These are phyloP conservation scores for Talaromyces amestolkiae DNA, from an alignment of 2,329 filamentous ascomycete genomes.

Conservation along the genomic window DNA sequence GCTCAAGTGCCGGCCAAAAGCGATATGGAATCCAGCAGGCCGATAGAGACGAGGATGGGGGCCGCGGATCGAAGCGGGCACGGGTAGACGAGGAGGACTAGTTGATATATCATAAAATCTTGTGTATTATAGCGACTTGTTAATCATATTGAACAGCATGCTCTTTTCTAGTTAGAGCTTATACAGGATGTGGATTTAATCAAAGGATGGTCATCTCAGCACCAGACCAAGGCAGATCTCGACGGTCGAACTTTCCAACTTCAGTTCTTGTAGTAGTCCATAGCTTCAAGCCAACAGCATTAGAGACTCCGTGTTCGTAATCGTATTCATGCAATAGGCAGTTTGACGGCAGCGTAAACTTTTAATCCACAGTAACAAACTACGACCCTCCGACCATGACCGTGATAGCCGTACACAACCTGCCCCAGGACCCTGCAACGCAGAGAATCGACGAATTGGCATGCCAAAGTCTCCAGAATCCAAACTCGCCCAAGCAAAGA, in stretches of 20 bases:
- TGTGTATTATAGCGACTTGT: background rate
- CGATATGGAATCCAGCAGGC: conserved; percentile 46
- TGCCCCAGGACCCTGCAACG: background rate
- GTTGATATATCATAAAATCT: background rate
- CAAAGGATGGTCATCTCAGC: background rate
- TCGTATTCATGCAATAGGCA: background rate
- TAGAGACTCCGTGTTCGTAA: background rate
- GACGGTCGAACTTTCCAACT: too few relatives aligned
- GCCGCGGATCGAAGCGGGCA: conserved; percentile 75
- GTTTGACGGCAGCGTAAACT: background rate
- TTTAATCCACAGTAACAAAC: background rate
- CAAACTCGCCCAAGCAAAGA: background rate
- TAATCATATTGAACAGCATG: background rate
- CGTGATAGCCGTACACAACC: background rate
- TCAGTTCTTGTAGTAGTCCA: too few relatives aligned
- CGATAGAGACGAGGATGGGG: conserved; percentile 61
- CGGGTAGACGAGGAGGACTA: conserved; percentile 66
- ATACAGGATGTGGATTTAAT: background rate
- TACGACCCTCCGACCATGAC: background rate
- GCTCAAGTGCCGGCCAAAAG: conserved; percentile 53
- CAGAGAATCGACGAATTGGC: background rate
- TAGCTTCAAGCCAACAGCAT: too few relatives aligned
- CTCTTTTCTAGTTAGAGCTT: background rate
- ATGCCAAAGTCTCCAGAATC: background rate
- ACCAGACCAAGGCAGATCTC: background rate